Conservation (phyloP, 2,329 filamentous ascomycete species). For the Botrytis pseudocinerea region DNA sequence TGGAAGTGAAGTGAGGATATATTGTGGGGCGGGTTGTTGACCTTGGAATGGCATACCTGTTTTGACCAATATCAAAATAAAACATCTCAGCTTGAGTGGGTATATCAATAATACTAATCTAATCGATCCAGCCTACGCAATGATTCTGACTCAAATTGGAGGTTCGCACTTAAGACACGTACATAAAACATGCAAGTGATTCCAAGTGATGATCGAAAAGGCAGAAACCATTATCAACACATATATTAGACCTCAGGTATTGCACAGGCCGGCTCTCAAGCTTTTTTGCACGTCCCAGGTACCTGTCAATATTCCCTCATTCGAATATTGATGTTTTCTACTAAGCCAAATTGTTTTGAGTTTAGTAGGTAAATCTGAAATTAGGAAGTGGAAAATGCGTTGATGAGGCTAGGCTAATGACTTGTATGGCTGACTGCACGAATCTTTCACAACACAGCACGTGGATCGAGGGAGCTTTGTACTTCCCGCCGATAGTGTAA, state of each 20-base stretch:
- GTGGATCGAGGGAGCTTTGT: not conserved
- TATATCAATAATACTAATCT: not conserved
- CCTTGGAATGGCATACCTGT: not conserved
- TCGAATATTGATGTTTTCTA: not conserved
- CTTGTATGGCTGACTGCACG: not conserved
- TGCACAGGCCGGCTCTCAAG: not conserved
- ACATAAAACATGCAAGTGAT: not conserved
- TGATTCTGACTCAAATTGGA: not conserved
- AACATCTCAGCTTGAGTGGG: not conserved
- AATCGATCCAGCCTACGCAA: not conserved
- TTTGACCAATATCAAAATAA: not conserved
- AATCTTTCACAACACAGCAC: not conserved
- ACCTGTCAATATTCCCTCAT: not conserved
- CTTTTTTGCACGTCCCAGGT: not conserved
- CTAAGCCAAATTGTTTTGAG: not conserved
- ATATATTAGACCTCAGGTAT: not conserved
- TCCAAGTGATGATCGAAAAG: not conserved
- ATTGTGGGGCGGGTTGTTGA: not conserved
- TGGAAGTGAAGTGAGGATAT: slow-evolving; percentile 10
- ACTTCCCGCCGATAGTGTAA: not conserved
- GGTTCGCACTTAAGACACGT: not conserved
- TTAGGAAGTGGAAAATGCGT: not conserved
- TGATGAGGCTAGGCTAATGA: not conserved
- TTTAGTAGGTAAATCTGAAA: not conserved
- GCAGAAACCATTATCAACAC: not conserved